A percentile compares a stretch with the other conserved stretches of the same genome.
Evolutionary conservation across 228 moss, liverwort and hornwort species (phyloP).

Genomic region (Sphagnum fallax): DNA sequence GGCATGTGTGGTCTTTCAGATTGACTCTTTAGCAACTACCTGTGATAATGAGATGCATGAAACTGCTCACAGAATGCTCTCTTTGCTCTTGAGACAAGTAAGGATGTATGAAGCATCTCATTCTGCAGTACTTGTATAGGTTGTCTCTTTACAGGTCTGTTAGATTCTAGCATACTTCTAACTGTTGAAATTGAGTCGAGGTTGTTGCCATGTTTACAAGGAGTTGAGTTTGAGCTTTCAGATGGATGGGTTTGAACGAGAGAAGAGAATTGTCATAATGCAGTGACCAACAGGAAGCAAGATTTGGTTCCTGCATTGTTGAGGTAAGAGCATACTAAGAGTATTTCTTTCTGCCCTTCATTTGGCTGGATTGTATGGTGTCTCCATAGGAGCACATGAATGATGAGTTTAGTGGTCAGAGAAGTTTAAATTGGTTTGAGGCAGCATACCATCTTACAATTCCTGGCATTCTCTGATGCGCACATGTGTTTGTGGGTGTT

Average conservation of each 20-base stretch:
- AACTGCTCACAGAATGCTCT: conserved; percentile 68
- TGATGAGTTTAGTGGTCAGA: not conserved
- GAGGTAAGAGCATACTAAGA: conserved; percentile 19
- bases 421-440: not conserved
- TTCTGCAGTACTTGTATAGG: not conserved
- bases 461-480: not conserved
- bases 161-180: not conserved
- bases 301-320: conserved; percentile 81
- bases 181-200: not conserved
- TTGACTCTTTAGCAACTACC: conserved; percentile 73
- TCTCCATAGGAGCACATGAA: not conserved
- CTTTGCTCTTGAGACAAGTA: conserved; percentile 70
- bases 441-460: not conserved
- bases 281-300: conserved; percentile 78
- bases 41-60: conserved; percentile 87
- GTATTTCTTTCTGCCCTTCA: not conserved
- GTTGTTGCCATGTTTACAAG: not conserved
- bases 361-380: not conserved
- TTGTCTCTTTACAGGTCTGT: not conserved
- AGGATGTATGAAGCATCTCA: not conserved
- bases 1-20: conserved; percentile 15
- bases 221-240: conserved; percentile 6
- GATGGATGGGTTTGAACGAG: conserved; percentile 81
- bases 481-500: not conserved
- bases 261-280: conserved; percentile 67